These are phyloP conservation scores for Fusarium torulosum DNA, from an alignment of 2,329 filamentous ascomycete genomes.

Conservation along the genomic window DNA sequence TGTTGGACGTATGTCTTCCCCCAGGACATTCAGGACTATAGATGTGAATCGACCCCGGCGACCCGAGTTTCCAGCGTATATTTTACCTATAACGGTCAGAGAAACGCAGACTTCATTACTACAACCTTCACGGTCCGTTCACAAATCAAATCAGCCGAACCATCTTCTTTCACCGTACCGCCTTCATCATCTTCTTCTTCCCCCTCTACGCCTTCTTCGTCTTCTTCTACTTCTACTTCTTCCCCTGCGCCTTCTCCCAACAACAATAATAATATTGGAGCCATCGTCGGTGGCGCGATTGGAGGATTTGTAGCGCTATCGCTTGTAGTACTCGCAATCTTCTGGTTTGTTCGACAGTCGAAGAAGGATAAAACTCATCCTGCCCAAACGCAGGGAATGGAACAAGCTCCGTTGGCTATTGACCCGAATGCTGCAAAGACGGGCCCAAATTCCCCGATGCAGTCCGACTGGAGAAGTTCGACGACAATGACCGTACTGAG, in stretches of 20 bases:
- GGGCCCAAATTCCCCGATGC: neutral
- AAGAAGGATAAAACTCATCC: neutral
- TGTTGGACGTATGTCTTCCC: constrained; percentile 12
- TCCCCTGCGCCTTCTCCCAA: neutral
- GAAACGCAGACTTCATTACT: neutral
- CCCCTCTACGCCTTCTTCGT: too few relatives aligned
- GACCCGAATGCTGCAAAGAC: neutral
- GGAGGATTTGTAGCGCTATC: neutral
- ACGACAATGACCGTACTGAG: neutral
- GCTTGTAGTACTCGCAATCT: neutral
- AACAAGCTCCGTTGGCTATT: neutral
- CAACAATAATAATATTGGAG: neutral
- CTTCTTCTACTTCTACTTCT: too few relatives aligned
- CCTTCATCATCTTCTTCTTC: neutral
- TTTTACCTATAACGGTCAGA: constrained; percentile 11
- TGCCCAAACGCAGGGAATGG: neutral
- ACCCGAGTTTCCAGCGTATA: constrained; percentile 1
- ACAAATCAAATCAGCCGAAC: neutral
- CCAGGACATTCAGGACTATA: constrained; percentile 1
- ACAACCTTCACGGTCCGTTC: neutral
- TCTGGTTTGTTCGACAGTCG: neutral
- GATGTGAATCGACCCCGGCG: constrained; percentile 2
- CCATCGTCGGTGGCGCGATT: constrained; percentile 1
- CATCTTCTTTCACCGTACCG: neutral
- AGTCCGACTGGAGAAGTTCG: constrained; percentile 2